phyloP scores from a whole-genome alignment of 2,329 filamentous ascomycete species.

The Aspergillus flavus region DNA sequence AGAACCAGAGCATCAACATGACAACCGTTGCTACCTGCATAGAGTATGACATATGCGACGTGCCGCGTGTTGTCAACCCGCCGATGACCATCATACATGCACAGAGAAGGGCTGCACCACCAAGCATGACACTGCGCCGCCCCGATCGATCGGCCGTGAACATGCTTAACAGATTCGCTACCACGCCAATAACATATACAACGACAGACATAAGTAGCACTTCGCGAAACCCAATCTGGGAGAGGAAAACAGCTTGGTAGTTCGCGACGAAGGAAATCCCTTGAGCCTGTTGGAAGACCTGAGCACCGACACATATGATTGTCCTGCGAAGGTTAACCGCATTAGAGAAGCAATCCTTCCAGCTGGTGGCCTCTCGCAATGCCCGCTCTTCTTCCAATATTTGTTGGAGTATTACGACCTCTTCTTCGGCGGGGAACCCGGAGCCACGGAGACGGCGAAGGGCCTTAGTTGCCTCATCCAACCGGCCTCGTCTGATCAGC shows the following conservation, averaged over 20 bases:
- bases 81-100: slow-evolving; percentile 4
- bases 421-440: neutral
- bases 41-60: neutral
- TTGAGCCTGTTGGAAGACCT: slow-evolving; percentile 11
- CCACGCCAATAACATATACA: slow-evolving; percentile 1
- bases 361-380: neutral
- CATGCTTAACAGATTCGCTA: neutral
- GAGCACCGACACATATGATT: slow-evolving; percentile 1
- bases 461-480: neutral
- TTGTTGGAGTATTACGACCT: slow-evolving; percentile 1
- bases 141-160: neutral
- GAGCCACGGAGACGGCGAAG: slow-evolving; percentile 1
- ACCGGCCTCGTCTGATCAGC: neutral
- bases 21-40: slow-evolving; percentile 7
- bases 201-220: slow-evolving; percentile 10
- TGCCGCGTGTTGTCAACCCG: neutral
- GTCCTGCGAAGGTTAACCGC: neutral
- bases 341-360: neutral
- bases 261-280: slow-evolving; percentile 11
- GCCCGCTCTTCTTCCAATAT: neutral
- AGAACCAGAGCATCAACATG: slow-evolving; percentile 20
- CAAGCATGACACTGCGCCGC: neutral
- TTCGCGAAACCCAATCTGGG: slow-evolving; percentile 12
- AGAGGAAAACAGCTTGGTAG: slow-evolving; percentile 18
- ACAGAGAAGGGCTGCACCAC: neutral